These are phyloP conservation scores for Leccinum rimulosum DNA, from an alignment of 768 basidiomycete genomes.

Conservation along the genomic window DNA sequence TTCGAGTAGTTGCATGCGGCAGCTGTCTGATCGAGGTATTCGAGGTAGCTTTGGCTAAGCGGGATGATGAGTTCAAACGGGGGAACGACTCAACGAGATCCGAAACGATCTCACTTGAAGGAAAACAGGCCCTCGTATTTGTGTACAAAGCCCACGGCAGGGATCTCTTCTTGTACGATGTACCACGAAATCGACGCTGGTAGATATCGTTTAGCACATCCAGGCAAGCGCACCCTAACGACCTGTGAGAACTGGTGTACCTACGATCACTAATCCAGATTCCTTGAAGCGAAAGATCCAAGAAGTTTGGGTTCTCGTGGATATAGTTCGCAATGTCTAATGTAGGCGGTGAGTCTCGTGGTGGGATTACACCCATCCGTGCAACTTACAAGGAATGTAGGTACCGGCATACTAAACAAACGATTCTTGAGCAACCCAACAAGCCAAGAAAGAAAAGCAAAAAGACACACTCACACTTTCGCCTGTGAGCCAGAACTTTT, in stretches of 20 bases:
- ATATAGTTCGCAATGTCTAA: slow-evolving; percentile 76
- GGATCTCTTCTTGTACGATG: slow-evolving; percentile 66
- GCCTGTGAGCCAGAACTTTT: slow-evolving; percentile 67
- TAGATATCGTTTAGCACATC: not conserved
- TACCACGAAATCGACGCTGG: slow-evolving; percentile 58
- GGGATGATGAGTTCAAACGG: not conserved
- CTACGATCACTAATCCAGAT: slow-evolving; percentile 73
- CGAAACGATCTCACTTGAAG: slow-evolving; percentile 52
- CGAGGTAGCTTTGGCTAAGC: slow-evolving; percentile 62
- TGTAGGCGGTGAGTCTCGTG: not conserved
- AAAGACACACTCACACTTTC: slow-evolving; percentile 58
- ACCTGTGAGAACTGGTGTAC: slow-evolving; percentile 16
- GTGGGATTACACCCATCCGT: slow-evolving; percentile 27
- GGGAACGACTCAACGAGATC: not conserved
- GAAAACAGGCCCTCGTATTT: slow-evolving; percentile 69
- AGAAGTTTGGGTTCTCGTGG: slow-evolving; percentile 49
- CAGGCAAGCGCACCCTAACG: not conserved
- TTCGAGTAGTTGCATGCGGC: slow-evolving; percentile 56
- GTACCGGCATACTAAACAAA: slow-evolving; percentile 62
- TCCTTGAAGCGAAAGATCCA: slow-evolving; percentile 62
- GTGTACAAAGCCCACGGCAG: slow-evolving; percentile 71
- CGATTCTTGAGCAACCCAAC: not conserved
- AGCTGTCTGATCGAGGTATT: slow-evolving; percentile 51
- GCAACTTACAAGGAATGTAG: slow-evolving; percentile 55
- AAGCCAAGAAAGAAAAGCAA: not conserved